A percentile compares a stretch with the other conserved stretches of the same genome.
These are phyloP conservation scores for Vanrija pseudolonga DNA, from an alignment of 1,284 basidiomycete genomes.

Conservation along the genomic window DNA sequence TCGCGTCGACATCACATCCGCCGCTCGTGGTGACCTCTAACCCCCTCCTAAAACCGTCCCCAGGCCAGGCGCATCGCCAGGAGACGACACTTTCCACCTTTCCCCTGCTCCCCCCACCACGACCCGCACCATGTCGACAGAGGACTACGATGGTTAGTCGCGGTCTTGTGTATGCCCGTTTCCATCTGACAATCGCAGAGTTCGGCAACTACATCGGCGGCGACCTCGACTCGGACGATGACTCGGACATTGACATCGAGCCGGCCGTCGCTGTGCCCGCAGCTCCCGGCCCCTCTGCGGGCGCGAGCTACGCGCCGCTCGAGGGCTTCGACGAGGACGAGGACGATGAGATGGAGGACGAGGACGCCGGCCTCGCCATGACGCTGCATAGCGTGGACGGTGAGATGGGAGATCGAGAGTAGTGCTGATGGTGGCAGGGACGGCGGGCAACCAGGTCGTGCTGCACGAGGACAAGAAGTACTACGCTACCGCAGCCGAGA, in stretches of 20 bases:
- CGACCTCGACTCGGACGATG: slow-evolving; percentile 85
- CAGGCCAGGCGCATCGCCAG: neutral
- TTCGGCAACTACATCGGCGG: slow-evolving; percentile 96
- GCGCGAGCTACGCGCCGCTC: slow-evolving; percentile 41
- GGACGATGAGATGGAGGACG: slow-evolving; percentile 37
- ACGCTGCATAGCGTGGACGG: slow-evolving; percentile 45
- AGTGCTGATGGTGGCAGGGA: slow-evolving; percentile 20
- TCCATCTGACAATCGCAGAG: slow-evolving; percentile 32
- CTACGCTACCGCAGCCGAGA: slow-evolving; percentile 86
- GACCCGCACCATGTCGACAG: slow-evolving; percentile 41
- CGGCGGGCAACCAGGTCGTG: slow-evolving; percentile 68
- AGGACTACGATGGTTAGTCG: slow-evolving; percentile 49
- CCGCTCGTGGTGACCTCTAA: neutral
- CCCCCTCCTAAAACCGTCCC: neutral
- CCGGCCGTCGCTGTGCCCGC: slow-evolving; percentile 19
- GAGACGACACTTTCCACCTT: neutral
- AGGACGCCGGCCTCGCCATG: slow-evolving; percentile 39
- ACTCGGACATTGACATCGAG: slow-evolving; percentile 42
- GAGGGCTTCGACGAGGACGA: slow-evolving; percentile 48
- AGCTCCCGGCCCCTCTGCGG: slow-evolving; percentile 29
- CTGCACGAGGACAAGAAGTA: slow-evolving; percentile 98
- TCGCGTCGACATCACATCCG: neutral
- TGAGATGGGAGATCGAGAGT: slow-evolving; percentile 12
- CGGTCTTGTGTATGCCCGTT: neutral
- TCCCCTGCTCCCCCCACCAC: neutral